Percentiles rank a stretch among this genome's conserved stretches.
phyloP scores from a whole-genome alignment of 345 rosid species.

The Populus simonii region DNA sequence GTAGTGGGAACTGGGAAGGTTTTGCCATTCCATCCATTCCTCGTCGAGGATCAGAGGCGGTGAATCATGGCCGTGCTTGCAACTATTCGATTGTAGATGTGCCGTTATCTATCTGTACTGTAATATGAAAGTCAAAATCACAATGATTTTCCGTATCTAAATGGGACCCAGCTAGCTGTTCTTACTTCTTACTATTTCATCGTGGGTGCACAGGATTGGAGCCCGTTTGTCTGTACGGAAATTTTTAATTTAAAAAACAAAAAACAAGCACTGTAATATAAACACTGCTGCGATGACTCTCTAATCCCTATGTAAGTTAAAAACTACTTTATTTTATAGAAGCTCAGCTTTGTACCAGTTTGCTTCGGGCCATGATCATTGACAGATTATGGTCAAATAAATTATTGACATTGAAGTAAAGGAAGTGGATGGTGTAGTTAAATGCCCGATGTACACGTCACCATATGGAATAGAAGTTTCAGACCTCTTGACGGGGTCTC shows the following conservation, averaged over 20 bases:
- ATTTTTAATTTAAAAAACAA: too few relatives aligned
- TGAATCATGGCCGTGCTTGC: not conserved
- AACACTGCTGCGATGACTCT: not conserved
- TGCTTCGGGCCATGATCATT: not conserved
- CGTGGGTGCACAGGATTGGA: not conserved
- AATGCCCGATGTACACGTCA: not conserved
- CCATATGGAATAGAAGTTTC: not conserved
- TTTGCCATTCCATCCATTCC: not conserved
- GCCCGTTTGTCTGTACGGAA: too few relatives aligned
- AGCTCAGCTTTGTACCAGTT: not conserved
- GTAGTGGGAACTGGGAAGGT: not conserved
- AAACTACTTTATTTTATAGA: not conserved
- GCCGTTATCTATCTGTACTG: not conserved
- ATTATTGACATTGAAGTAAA: too few relatives aligned
- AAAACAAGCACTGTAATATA: too few relatives aligned
- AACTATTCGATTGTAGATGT: not conserved
- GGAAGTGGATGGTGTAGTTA: not conserved
- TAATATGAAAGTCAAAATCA: conserved; percentile 3
- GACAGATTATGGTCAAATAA: not conserved
- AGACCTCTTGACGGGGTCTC: not conserved
- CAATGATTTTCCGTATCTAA: conserved; percentile 20
- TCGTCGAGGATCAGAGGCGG: not conserved
- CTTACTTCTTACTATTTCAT: not conserved
- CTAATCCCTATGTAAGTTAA: too few relatives aligned
- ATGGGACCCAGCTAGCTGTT: conserved; percentile 9